phyloP scores from a whole-genome alignment of 352 stramenopile genomes.

The Thalassiosira sp. region DNA sequence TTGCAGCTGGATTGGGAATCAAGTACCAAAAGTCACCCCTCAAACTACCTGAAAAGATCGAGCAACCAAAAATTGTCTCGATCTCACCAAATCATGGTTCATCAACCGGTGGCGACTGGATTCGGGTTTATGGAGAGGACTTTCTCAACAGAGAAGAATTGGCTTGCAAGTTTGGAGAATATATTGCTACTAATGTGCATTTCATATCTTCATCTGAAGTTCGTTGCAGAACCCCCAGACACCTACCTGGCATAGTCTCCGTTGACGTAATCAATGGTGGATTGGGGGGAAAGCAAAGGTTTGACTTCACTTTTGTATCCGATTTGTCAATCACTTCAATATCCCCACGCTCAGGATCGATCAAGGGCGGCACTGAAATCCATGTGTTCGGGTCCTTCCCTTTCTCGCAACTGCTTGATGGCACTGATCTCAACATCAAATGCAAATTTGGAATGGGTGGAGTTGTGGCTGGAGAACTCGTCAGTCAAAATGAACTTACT shows the following conservation, averaged over 20 bases:
- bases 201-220: conserved; percentile 57
- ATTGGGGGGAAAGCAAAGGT: not conserved
- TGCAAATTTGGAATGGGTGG: conserved; percentile 61
- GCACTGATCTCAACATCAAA: conserved; percentile 9
- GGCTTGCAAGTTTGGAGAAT: conserved; percentile 52
- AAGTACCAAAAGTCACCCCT: conserved; percentile 22
- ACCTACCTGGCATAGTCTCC: conserved; percentile 38
- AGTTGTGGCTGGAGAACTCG: conserved; percentile 28
- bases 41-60: conserved; percentile 7
- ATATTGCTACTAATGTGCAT: conserved; percentile 12
- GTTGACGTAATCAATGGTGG: conserved; percentile 48
- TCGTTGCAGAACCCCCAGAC: conserved; percentile 49
- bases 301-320: conserved; percentile 49
- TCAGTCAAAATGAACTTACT: conserved; percentile 55
- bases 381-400: conserved; percentile 53
- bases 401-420: conserved; percentile 9
- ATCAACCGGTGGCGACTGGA: conserved; percentile 41
- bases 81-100: conserved; percentile 43
- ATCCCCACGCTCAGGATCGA: conserved; percentile 38
- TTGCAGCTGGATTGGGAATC: conserved; percentile 53
- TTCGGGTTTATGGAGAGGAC: conserved; percentile 49
- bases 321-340: conserved; percentile 55
- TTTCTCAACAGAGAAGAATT: conserved; percentile 59
- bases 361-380: conserved; percentile 53
- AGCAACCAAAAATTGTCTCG: conserved; percentile 35